Evolutionary conservation across 495 filamentous ascomycete species (phyloP).

Genomic region (Podospora pseudoanserina): DNA sequence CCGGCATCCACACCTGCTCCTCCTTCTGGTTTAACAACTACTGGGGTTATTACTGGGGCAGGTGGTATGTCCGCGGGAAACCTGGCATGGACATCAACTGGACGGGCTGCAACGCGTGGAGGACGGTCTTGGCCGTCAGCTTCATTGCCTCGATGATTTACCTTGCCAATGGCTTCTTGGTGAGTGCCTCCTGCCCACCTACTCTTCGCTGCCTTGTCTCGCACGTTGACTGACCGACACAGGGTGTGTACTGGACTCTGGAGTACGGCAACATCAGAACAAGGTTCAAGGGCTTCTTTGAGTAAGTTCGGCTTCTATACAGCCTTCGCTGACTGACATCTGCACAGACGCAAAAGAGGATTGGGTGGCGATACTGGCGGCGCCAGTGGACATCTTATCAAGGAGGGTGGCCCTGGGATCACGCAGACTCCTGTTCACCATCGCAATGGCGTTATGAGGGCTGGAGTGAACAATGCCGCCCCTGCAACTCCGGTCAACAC

Average conservation of each 20-base stretch:
- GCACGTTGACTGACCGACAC: neutral
- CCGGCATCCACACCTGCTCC: slow-evolving; percentile 15
- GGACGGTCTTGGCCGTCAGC: slow-evolving; percentile 25
- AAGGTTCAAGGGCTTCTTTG: neutral
- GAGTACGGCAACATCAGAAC: slow-evolving; percentile 1
- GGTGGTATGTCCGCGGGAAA: slow-evolving; percentile 16
- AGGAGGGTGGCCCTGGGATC: neutral
- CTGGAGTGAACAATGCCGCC: neutral
- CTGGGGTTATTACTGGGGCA: slow-evolving; percentile 29
- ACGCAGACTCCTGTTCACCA: neutral
- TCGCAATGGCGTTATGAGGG: neutral
- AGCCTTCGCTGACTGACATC: neutral
- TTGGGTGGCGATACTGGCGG: neutral
- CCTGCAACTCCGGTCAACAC: neutral
- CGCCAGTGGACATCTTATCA: neutral
- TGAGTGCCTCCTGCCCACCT: neutral
- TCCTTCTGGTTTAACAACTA: slow-evolving; percentile 18
- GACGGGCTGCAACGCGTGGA: slow-evolving; percentile 21
- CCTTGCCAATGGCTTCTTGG: slow-evolving; percentile 18
- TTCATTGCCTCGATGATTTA: slow-evolving; percentile 18
- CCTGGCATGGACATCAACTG: slow-evolving; percentile 19
- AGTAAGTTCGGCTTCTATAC: neutral
- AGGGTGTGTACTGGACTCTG: neutral
- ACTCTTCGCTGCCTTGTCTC: neutral
- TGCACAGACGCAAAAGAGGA: neutral